Conservation (phyloP, 1,139 yeast species). For the Suhomyces bolitotheri region DNA sequence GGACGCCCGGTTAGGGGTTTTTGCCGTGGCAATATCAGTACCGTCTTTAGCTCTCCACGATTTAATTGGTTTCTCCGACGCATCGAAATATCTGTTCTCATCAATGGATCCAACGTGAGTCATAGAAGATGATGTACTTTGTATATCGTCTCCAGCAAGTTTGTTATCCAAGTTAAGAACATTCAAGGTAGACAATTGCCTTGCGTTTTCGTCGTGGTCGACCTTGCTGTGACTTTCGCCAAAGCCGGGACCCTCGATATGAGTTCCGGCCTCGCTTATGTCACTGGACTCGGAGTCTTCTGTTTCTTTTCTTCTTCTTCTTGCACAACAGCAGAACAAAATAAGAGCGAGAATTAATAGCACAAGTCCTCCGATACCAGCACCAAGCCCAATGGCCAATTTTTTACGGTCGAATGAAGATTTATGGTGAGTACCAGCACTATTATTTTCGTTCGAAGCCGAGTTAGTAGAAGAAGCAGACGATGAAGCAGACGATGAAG, state of each 20-base stretch:
- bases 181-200: slow-evolving; percentile 50
- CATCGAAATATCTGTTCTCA: slow-evolving; percentile 32
- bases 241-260: slow-evolving; percentile 38
- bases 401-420: slow-evolving; percentile 38
- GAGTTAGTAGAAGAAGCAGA: slow-evolving; percentile 16
- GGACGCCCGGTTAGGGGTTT: slow-evolving; percentile 43
- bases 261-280: slow-evolving; percentile 38
- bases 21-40: slow-evolving; percentile 22
- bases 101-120: slow-evolving; percentile 40
- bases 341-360: slow-evolving; percentile 50
- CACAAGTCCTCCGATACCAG: slow-evolving; percentile 67
- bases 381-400: slow-evolving; percentile 85
- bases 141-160: slow-evolving; percentile 21
- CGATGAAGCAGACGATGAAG: slow-evolving; percentile 22
- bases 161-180: slow-evolving; percentile 52
- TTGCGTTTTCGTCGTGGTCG: slow-evolving; percentile 35
- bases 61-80: slow-evolving; percentile 47
- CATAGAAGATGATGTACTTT: slow-evolving; percentile 34
- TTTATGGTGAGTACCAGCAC: slow-evolving; percentile 16
- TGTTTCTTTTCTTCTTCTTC: slow-evolving; percentile 38
- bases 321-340: slow-evolving; percentile 59
- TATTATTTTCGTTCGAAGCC: slow-evolving; percentile 15
- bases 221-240: slow-evolving; percentile 35
- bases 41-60: slow-evolving; percentile 72
- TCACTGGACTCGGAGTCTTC: slow-evolving; percentile 28